These are phyloP conservation scores for Leptodontidium sp. DNA, from an alignment of 2,329 filamentous ascomycete species.

Conservation along the genomic window DNA sequence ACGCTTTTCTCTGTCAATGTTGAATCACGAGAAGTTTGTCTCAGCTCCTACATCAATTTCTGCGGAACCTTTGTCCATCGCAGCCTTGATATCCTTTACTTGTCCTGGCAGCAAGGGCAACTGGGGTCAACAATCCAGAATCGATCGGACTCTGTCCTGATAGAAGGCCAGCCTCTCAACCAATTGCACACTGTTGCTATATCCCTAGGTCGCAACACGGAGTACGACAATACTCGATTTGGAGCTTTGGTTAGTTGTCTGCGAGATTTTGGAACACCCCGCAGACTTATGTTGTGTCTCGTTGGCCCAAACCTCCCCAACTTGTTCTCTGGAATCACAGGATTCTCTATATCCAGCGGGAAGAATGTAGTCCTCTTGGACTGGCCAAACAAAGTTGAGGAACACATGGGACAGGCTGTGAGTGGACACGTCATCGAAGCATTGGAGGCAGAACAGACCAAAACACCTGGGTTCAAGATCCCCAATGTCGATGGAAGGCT, in stretches of 20 bases:
- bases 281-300: conserved; percentile 23
- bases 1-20: conserved; percentile 26
- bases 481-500: conserved; percentile 25
- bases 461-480: conserved; percentile 21
- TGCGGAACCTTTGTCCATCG: conserved; percentile 28
- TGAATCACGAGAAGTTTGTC: conserved; percentile 30
- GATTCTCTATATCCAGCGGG: conserved; percentile 31
- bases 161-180: conserved; percentile 22
- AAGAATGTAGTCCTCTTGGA: conserved; percentile 25
- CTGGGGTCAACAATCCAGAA: not conserved
- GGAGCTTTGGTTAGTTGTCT: conserved; percentile 26
- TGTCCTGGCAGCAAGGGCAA: conserved; percentile 25
- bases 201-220: conserved; percentile 20
- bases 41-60: conserved; percentile 29
- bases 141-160: conserved; percentile 18
- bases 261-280: conserved; percentile 20
- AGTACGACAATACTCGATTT: conserved; percentile 24
- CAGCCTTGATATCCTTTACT: conserved; percentile 27
- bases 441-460: conserved; percentile 17
- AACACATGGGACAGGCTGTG: conserved; percentile 9
- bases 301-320: conserved; percentile 24
- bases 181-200: conserved; percentile 30
- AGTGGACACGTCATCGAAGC: conserved; percentile 19
- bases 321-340: conserved; percentile 16
- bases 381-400: conserved; percentile 22